Conservation (phyloP, 1,284 basidiomycete genomes). For the Puccinia sorghi region DNA sequence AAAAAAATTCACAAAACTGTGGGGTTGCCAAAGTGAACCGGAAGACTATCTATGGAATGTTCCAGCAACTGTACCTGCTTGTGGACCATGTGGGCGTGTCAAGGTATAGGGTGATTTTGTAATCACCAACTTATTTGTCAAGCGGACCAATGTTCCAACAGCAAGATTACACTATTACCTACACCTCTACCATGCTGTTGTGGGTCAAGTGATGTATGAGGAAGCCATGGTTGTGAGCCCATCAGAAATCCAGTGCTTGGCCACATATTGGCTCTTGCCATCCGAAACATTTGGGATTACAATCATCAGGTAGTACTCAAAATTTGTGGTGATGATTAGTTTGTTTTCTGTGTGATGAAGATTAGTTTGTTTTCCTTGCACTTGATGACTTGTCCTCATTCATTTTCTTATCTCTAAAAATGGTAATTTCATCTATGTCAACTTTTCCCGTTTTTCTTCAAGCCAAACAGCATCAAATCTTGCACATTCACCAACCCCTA, state of each 20-base stretch:
- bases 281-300: background rate
- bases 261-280: background rate
- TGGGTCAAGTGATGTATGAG: background rate
- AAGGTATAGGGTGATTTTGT: background rate
- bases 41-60: background rate
- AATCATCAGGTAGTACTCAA: background rate
- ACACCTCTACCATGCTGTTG: background rate
- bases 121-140: conserved; percentile 29
- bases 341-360: too few species aligned
- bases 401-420: too few species aligned
- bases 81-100: background rate
- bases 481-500: too few species aligned
- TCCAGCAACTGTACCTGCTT: background rate
- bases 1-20: background rate
- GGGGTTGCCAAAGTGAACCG: background rate
- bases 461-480: too few species aligned
- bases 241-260: background rate
- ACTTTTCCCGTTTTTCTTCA: too few species aligned
- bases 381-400: too few species aligned
- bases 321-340: background rate
- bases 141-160: background rate
- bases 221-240: background rate
- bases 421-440: too few species aligned
- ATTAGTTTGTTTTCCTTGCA: too few species aligned
- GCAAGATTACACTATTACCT: background rate